A percentile compares a stretch with the other conserved stretches of the same genome.
phyloP scores from a whole-genome alignment of 2,329 filamentous ascomycete species.

The Colletotrichum sp. region DNA sequence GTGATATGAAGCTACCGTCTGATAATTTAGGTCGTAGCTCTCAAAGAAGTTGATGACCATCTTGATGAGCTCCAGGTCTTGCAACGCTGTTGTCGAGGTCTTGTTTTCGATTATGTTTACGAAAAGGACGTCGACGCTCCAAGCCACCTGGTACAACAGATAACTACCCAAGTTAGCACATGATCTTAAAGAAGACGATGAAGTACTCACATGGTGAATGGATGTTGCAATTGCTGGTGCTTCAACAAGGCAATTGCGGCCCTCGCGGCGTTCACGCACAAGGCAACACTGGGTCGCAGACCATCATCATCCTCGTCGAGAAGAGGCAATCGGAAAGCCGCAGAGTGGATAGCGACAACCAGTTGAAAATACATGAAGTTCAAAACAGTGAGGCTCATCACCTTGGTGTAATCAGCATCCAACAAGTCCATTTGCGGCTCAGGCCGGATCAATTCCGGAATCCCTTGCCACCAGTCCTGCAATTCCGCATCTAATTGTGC shows the following conservation, averaged over 20 bases:
- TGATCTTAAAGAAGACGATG: accelerated
- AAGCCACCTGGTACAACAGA: slow-evolving; percentile 7
- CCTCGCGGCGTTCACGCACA: slow-evolving; percentile 2
- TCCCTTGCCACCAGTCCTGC: slow-evolving; percentile 1
- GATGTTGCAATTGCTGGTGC: slow-evolving; percentile 1
- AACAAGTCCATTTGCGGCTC: neutral
- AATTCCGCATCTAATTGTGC: neutral
- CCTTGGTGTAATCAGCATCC: slow-evolving; percentile 2
- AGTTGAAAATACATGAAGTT: slow-evolving; percentile 18
- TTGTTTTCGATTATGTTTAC: slow-evolving; percentile 15
- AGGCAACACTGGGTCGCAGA: neutral
- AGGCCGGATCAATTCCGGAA: slow-evolving; percentile 10
- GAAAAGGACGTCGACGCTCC: slow-evolving; percentile 13
- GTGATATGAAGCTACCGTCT: neutral
- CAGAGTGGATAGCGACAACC: slow-evolving; percentile 9
- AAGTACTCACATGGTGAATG: neutral
- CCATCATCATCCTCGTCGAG: slow-evolving; percentile 3
- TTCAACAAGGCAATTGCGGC: slow-evolving; percentile 3
- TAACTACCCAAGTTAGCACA: neutral
- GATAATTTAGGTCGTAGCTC: slow-evolving; percentile 1
- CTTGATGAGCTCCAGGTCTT: slow-evolving; percentile 13
- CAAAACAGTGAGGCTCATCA: neutral
- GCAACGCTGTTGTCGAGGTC: neutral
- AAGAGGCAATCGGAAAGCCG: neutral
- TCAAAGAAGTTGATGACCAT: slow-evolving; percentile 13